Percentiles rank a stretch among this genome's conserved stretches.
Conservation (phyloP, 768 basidiomycete species). For the Hemileccinum impolitum region DNA sequence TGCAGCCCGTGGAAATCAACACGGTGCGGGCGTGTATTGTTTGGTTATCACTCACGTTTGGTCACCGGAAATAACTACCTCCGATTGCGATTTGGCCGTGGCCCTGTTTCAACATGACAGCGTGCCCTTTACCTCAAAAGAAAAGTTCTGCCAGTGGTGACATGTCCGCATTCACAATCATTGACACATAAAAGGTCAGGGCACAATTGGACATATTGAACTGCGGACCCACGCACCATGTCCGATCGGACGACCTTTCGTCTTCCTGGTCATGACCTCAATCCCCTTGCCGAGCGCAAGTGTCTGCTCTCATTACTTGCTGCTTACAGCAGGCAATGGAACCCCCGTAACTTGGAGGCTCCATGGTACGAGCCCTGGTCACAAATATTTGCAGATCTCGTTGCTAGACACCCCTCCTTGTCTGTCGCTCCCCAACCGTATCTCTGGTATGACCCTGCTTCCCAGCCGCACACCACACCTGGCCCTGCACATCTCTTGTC, state of each 20-base stretch:
- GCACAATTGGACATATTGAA: background rate
- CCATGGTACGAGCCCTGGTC: background rate
- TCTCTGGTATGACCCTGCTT: background rate
- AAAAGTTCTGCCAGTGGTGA: background rate
- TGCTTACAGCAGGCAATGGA: background rate
- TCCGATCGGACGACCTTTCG: too few relatives aligned
- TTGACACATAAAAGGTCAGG: background rate
- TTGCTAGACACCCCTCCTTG: background rate
- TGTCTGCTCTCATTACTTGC: background rate
- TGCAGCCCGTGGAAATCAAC: too few relatives aligned
- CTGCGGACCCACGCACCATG: too few relatives aligned
- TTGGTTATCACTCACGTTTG: too few relatives aligned
- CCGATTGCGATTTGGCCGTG: too few relatives aligned
- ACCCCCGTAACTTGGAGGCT: background rate
- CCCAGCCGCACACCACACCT: background rate
- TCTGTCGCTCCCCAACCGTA: background rate
- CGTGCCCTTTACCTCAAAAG: too few relatives aligned
- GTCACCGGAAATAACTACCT: too few relatives aligned
- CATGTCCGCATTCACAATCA: background rate
- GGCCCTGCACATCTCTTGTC: background rate
- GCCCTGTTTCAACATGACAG: too few relatives aligned
- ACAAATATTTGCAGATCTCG: background rate
- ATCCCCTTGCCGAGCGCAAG: background rate
- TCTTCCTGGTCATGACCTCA: too few relatives aligned
- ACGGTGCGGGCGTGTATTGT: too few relatives aligned